phyloP scores from a whole-genome alignment of 169 alveolate genomes.

The Besnoitia besnoiti region DNA sequence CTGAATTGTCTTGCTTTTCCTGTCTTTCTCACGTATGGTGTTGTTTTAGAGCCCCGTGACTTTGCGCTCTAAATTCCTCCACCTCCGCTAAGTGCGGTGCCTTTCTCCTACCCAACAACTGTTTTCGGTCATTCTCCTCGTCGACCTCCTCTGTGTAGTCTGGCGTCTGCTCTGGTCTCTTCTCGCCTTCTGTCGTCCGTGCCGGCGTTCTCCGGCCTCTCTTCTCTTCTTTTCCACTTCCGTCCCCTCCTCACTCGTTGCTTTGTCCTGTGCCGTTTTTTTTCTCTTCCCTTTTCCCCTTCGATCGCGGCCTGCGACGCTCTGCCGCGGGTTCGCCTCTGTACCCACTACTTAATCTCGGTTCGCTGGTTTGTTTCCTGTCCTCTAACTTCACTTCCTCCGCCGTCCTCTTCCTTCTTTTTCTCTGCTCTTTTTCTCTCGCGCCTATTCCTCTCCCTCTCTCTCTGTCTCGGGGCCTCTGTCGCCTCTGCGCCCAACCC shows the following conservation, averaged over 20 bases:
- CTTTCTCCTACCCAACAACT: too few species aligned
- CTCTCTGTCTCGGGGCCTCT: not conserved
- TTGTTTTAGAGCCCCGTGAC: too few species aligned
- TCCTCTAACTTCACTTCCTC: not conserved
- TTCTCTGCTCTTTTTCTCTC: not conserved
- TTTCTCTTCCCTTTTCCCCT: not conserved
- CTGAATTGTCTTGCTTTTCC: too few species aligned
- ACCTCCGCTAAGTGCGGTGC: too few species aligned
- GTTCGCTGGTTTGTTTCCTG: not conserved
- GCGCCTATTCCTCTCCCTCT: not conserved
- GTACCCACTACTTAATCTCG: not conserved
- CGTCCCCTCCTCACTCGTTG: not conserved
- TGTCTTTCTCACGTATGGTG: too few species aligned
- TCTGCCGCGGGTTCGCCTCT: not conserved
- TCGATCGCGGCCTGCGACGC: not conserved
- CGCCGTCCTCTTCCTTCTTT: not conserved
- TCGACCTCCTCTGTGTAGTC: not conserved
- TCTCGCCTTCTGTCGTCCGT: not conserved
- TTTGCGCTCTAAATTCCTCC: too few species aligned
- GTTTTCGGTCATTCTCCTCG: too few species aligned
- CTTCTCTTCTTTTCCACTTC: not conserved
- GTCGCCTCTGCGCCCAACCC: too few species aligned
- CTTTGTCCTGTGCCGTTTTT: not conserved
- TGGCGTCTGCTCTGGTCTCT: not conserved
- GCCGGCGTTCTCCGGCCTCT: not conserved